Percentiles rank a stretch among this genome's conserved stretches.
These are phyloP conservation scores for Trichophyton rubrum DNA, from an alignment of 2,329 filamentous ascomycete species.

Conservation along the genomic window DNA sequence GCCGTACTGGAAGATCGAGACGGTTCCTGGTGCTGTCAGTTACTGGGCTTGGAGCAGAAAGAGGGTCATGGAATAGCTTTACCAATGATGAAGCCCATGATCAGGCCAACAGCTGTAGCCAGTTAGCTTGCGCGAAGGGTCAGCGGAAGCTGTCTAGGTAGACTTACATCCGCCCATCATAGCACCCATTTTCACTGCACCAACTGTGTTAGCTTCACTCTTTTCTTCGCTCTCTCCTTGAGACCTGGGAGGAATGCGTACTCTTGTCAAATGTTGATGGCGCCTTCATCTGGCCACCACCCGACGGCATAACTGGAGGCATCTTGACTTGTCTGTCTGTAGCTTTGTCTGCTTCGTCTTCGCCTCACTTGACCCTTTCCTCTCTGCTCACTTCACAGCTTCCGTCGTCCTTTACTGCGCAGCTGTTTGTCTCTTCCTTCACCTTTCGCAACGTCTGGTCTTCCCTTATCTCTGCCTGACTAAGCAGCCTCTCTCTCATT, in stretches of 20 bases:
- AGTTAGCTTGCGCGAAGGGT: background rate
- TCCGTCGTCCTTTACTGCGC: no score
- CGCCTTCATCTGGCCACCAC: conserved; percentile 37
- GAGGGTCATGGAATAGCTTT: conserved; percentile 20
- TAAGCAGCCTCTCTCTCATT: background rate
- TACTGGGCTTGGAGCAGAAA: background rate
- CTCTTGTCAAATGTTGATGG: conserved; percentile 61
- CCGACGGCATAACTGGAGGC: conserved; percentile 46
- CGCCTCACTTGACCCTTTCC: background rate
- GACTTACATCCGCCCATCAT: conserved; percentile 94
- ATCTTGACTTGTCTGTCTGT: conserved; percentile 26
- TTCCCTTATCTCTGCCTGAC: background rate
- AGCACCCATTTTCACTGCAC: conserved; percentile 86
- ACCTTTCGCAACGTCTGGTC: background rate
- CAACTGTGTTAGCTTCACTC: conserved; percentile 9
- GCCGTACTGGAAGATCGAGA: conserved; percentile 91
- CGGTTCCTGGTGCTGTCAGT: conserved; percentile 49
- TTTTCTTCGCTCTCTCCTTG: conserved; percentile 18
- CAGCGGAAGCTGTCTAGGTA: background rate
- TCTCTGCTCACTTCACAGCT: background rate
- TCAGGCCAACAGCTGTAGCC: conserved; percentile 69
- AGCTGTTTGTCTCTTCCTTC: conserved; percentile 1
- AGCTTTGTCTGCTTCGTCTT: background rate
- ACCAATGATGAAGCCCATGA: conserved; percentile 98
- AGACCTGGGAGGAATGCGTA: conserved; percentile 28